Evolutionary conservation across 2,329 filamentous ascomycete genomes (phyloP).

Genomic region (Trichophyton rubrum): DNA sequence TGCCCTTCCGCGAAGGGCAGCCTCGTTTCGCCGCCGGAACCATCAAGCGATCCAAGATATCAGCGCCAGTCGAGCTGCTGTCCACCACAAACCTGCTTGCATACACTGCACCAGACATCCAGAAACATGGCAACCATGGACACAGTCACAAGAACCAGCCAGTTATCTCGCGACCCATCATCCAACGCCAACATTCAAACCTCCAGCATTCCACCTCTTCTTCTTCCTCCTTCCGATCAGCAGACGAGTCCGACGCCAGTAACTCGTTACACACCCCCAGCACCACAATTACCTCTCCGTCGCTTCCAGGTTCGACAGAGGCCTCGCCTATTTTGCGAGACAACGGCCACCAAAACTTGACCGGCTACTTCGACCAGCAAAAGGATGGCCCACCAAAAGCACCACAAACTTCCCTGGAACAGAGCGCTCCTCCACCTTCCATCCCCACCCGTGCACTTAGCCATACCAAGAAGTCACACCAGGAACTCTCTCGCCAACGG

Average conservation of each 20-base stretch:
- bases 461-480: conserved; percentile 79
- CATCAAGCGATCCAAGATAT: conserved; percentile 51
- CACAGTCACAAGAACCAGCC: conserved; percentile 13
- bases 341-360: conserved; percentile 40
- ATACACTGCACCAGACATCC: conserved; percentile 81
- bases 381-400: conserved; percentile 36
- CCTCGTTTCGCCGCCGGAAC: conserved; percentile 33
- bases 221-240: conserved; percentile 44
- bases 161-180: conserved; percentile 17
- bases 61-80: conserved; percentile 69
- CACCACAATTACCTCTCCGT: conserved; percentile 37
- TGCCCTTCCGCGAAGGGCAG: conserved; percentile 35
- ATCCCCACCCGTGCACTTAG: conserved; percentile 71
- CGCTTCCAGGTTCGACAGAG: conserved; percentile 30
- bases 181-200: conserved; percentile 40
- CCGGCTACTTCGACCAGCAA: conserved; percentile 51
- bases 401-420: conserved; percentile 25
- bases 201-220: conserved; percentile 41
- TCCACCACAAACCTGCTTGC: conserved; percentile 95
- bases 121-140: background rate
- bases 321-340: conserved; percentile 24
- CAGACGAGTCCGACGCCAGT: conserved; percentile 44
- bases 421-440: conserved; percentile 43
- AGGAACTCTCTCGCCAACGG: conserved; percentile 57
- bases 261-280: conserved; percentile 38